Conservation (phyloP, 495 filamentous ascomycete species). For the Penicillium canescens region DNA sequence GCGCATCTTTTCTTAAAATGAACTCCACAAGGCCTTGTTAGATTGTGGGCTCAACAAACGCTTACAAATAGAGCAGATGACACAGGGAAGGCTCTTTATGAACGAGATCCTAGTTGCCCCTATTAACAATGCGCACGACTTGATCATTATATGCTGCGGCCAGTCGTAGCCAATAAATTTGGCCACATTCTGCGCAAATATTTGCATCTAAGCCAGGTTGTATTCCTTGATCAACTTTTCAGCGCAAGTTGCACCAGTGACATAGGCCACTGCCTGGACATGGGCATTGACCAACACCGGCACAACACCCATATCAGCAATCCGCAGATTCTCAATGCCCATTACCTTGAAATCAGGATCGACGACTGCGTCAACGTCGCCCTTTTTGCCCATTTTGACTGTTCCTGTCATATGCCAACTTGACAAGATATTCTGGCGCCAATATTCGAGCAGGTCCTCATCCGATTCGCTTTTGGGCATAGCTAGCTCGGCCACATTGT, state of each 20-base stretch:
- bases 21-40: no score
- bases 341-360: constrained; percentile 51
- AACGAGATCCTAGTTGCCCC: no score
- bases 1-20: no score
- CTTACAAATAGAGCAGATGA: no score
- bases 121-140: no score
- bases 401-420: constrained; percentile 55
- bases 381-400: constrained; percentile 53
- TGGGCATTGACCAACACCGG: constrained; percentile 46
- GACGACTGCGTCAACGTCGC: constrained; percentile 37
- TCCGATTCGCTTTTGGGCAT: constrained; percentile 50
- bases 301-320: constrained; percentile 60
- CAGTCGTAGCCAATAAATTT: no score
- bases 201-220: constrained; percentile 6
- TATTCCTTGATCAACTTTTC: constrained; percentile 28
- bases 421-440: constrained; percentile 33
- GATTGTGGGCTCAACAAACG: no score
- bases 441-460: constrained; percentile 55
- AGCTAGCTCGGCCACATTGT: constrained; percentile 28
- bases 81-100: no score
- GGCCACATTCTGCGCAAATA: no score
- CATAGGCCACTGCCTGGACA: constrained; percentile 28
- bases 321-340: constrained; percentile 54
- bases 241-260: constrained; percentile 23
- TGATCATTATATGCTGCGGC: no score